phyloP scores from a whole-genome alignment of 768 basidiomycete species.

The Xerocomellus amylosporus region DNA sequence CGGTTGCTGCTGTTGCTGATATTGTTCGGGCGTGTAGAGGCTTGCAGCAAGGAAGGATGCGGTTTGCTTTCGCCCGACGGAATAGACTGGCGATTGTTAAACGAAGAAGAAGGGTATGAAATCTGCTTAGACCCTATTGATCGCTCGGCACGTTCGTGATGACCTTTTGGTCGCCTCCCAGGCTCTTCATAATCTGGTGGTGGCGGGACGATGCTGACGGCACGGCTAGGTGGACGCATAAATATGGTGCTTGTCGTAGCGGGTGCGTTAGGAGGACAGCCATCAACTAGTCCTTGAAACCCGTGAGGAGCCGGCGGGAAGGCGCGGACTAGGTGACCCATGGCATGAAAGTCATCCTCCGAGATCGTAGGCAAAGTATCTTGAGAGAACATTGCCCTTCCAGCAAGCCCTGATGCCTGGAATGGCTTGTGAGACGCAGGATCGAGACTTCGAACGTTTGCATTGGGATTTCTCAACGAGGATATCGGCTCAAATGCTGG shows the following conservation, averaged over 20 bases:
- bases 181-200: slow-evolving; percentile 21
- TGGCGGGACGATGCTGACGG: slow-evolving; percentile 31
- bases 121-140: slow-evolving; percentile 2
- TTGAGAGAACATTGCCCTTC: slow-evolving; percentile 11
- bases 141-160: slow-evolving; percentile 9
- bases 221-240: slow-evolving; percentile 28
- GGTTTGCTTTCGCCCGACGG: slow-evolving; percentile 2
- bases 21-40: slow-evolving; percentile 24
- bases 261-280: neutral
- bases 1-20: slow-evolving; percentile 21
- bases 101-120: neutral
- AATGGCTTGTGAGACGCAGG: neutral
- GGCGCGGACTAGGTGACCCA: slow-evolving; percentile 9
- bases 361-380: slow-evolving; percentile 31
- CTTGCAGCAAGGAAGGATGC: slow-evolving; percentile 13
- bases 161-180: slow-evolving; percentile 13
- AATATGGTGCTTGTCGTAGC: slow-evolving; percentile 2
- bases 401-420: neutral
- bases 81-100: slow-evolving; percentile 7
- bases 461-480: slow-evolving; percentile 6
- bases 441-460: slow-evolving; percentile 8
- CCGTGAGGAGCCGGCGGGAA: slow-evolving; percentile 2
- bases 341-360: slow-evolving; percentile 37
- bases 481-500: slow-evolving; percentile 10
- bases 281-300: slow-evolving; percentile 1